phyloP scores from a whole-genome alignment of 2,329 filamentous ascomycete species.

The Didymella glomerata region DNA sequence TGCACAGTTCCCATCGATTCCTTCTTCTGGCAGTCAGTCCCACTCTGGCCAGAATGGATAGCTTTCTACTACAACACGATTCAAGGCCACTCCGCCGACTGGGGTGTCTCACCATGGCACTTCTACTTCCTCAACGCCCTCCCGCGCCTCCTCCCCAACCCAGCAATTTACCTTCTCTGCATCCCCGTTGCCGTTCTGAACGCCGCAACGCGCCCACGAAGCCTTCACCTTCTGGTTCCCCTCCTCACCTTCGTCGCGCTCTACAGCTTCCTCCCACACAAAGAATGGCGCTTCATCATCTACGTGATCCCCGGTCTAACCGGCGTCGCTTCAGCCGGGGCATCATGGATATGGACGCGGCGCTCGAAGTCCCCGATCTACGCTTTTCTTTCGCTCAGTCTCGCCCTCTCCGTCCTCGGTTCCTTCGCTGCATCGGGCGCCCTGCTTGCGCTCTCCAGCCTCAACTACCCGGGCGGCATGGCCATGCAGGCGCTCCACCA shows the following conservation, averaged over 20 bases:
- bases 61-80: constrained; percentile 93
- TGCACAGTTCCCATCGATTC: constrained; percentile 82
- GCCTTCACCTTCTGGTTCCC: constrained; percentile 68
- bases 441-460: constrained; percentile 79
- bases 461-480: constrained; percentile 93
- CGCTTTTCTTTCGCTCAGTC: constrained; percentile 60
- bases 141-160: constrained; percentile 85
- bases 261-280: constrained; percentile 92
- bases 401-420: constrained; percentile 68
- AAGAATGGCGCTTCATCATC: constrained; percentile 94
- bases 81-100: constrained; percentile 80
- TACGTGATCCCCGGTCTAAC: constrained; percentile 86
- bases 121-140: constrained; percentile 86
- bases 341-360: constrained; percentile 69
- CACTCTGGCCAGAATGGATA: constrained; percentile 87
- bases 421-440: constrained; percentile 68
- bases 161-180: constrained; percentile 65
- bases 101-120: constrained; percentile 86
- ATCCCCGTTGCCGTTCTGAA: constrained; percentile 63
- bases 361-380: constrained; percentile 69
- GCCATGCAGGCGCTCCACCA: constrained; percentile 66
- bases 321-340: constrained; percentile 76
- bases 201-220: constrained; percentile 49
- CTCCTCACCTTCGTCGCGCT: constrained; percentile 75
- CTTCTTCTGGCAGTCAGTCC: constrained; percentile 85